Percentiles rank a stretch among this genome's conserved stretches.
These are phyloP conservation scores for Aureobasidium leucospermi DNA, from an alignment of 2,329 filamentous ascomycete species.

Conservation along the genomic window DNA sequence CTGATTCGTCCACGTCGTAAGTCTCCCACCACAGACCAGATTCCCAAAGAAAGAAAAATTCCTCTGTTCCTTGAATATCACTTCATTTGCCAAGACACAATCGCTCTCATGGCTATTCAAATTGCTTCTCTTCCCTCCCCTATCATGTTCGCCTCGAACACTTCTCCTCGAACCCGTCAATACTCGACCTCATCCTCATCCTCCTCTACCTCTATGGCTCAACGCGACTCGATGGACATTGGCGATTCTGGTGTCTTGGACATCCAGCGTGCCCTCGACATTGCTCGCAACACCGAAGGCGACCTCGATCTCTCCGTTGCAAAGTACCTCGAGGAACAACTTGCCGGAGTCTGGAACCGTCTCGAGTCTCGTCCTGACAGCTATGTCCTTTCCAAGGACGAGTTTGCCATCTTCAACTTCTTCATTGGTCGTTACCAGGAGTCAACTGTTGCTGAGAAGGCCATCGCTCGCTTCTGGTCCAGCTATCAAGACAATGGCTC, in stretches of 20 bases:
- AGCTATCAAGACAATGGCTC: slow-evolving; percentile 28
- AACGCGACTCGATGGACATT: slow-evolving; percentile 16
- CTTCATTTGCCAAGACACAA: slow-evolving; percentile 6
- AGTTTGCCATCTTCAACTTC: slow-evolving; percentile 84
- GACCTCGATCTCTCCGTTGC: slow-evolving; percentile 57
- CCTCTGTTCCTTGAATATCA: not conserved
- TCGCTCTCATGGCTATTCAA: slow-evolving; percentile 12
- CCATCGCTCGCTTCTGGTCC: slow-evolving; percentile 53
- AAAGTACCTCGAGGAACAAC: slow-evolving; percentile 57
- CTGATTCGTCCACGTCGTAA: slow-evolving; percentile 16
- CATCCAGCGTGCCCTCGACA: slow-evolving; percentile 63
- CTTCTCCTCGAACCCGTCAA: slow-evolving; percentile 7
- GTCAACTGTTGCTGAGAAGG: slow-evolving; percentile 41
- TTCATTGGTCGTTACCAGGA: slow-evolving; percentile 61
- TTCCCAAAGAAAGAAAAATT: slow-evolving; percentile 3
- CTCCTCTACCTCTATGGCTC: slow-evolving; percentile 7
- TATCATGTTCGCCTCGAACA: slow-evolving; percentile 17
- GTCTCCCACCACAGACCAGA: slow-evolving; percentile 6
- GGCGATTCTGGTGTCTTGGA: slow-evolving; percentile 35
- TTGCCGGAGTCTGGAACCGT: slow-evolving; percentile 59
- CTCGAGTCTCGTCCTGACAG: slow-evolving; percentile 56
- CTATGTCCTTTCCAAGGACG: slow-evolving; percentile 69
- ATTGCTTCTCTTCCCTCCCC: slow-evolving; percentile 12
- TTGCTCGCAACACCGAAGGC: slow-evolving; percentile 66
- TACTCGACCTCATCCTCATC: slow-evolving; percentile 16